Conservation (phyloP, 2,329 filamentous ascomycete genomes). For the Zarea fungicola region DNA sequence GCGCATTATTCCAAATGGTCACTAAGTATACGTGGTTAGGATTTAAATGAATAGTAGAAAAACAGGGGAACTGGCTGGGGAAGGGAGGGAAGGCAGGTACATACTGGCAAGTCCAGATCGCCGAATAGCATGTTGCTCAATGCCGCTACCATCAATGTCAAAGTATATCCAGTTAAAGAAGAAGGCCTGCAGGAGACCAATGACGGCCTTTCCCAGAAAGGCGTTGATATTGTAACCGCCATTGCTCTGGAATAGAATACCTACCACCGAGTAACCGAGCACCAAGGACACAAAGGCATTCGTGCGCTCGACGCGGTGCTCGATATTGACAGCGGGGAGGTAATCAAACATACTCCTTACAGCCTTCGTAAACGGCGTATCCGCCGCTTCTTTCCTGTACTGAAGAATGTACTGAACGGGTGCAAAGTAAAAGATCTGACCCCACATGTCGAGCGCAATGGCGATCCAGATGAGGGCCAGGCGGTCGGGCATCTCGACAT, state of each 20-base stretch:
- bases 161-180: conserved; percentile 61
- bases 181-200: conserved; percentile 54
- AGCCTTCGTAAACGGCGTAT: conserved; percentile 18
- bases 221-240: conserved; percentile 42
- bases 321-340: conserved; percentile 58
- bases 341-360: conserved; percentile 48
- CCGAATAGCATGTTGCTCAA: conserved; percentile 57
- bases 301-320: conserved; percentile 60
- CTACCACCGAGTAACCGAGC: conserved; percentile 59
- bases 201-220: conserved; percentile 57
- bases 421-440: conserved; percentile 37
- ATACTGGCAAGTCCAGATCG: conserved; percentile 40
- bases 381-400: conserved; percentile 9
- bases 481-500: conserved; percentile 49
- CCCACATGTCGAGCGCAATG: conserved; percentile 48
- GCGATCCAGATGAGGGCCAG: conserved; percentile 53
- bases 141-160: conserved; percentile 53
- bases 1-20: conserved; percentile 49
- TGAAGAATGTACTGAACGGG: conserved; percentile 28
- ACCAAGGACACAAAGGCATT: conserved; percentile 61
- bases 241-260: conserved; percentile 53
- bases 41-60: background rate
- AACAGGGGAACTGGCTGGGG: conserved; percentile 17
- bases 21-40: conserved; percentile 24
- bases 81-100: conserved; percentile 12